Evolutionary conservation across 2,329 filamentous ascomycete species (phyloP).

Genomic region (Exophiala xenobiotica): DNA sequence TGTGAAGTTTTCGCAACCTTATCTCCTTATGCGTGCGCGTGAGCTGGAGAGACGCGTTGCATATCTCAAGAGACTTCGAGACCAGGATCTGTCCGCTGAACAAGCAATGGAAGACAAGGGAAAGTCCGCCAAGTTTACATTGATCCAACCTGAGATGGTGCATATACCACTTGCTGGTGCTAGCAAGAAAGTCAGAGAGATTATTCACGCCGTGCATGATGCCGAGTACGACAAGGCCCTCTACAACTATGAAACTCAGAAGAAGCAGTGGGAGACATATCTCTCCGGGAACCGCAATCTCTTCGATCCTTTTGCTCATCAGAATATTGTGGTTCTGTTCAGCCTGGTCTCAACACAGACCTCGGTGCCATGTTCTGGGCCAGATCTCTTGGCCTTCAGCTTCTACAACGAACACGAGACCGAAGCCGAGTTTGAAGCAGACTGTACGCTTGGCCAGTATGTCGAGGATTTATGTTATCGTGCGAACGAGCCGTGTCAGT

Average conservation of each 20-base stretch:
- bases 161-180: constrained; percentile 77
- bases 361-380: constrained; percentile 88
- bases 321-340: constrained; percentile 92
- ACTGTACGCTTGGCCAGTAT: constrained; percentile 92
- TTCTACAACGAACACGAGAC: constrained; percentile 89
- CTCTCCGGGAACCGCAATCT: constrained; percentile 83
- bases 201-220: constrained; percentile 90
- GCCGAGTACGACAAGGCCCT: constrained; percentile 94
- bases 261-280: constrained; percentile 93
- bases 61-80: constrained; percentile 77
- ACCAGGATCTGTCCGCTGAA: constrained; percentile 56
- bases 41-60: constrained; percentile 84
- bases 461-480: constrained; percentile 83
- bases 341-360: constrained; percentile 92
- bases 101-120: constrained; percentile 59
- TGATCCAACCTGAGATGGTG: constrained; percentile 95
- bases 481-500: constrained; percentile 73
- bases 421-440: constrained; percentile 69
- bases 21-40: constrained; percentile 85
- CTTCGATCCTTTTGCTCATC: constrained; percentile 92
- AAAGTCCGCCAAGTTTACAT: constrained; percentile 72
- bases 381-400: constrained; percentile 81
- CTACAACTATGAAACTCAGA: constrained; percentile 91
- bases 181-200: constrained; percentile 84
- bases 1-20: constrained; percentile 91